Evolutionary conservation across 2,329 filamentous ascomycete genomes (phyloP).

Genomic region (Pseudofabraea citricarpa): DNA sequence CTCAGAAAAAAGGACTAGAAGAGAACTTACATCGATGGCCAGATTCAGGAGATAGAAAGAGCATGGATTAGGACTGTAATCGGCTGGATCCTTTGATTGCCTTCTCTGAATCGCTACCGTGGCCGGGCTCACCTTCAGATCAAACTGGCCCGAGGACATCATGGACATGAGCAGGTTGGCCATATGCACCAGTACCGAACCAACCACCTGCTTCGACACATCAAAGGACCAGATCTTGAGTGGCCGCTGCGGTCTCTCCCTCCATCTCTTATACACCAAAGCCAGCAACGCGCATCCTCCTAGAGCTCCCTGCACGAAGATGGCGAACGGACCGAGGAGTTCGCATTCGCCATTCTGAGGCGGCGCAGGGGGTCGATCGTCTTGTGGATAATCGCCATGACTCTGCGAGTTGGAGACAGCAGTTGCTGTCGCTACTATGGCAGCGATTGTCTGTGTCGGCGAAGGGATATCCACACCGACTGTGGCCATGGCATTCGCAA

Average conservation of each 20-base stretch:
- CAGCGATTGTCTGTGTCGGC: slow-evolving; percentile 24
- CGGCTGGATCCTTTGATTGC: slow-evolving; percentile 37
- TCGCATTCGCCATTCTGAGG: slow-evolving; percentile 68
- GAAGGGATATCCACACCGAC: slow-evolving; percentile 23
- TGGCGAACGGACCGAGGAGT: slow-evolving; percentile 83
- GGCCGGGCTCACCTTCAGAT: slow-evolving; percentile 52
- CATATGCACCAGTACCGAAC: slow-evolving; percentile 83
- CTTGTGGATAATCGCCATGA: neutral
- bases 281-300: slow-evolving; percentile 78
- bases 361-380: slow-evolving; percentile 3
- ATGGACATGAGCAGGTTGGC: slow-evolving; percentile 96
- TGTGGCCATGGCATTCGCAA: slow-evolving; percentile 15
- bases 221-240: slow-evolving; percentile 98
- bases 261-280: slow-evolving; percentile 89
- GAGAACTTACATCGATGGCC: slow-evolving; percentile 79
- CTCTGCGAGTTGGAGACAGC: slow-evolving; percentile 10
- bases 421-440: slow-evolving; percentile 23
- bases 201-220: slow-evolving; percentile 94
- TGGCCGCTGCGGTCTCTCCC: slow-evolving; percentile 85
- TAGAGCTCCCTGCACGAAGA: slow-evolving; percentile 83
- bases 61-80: slow-evolving; percentile 82
- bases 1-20: neutral
- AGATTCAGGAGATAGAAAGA: slow-evolving; percentile 94
- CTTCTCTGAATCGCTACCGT: slow-evolving; percentile 26
- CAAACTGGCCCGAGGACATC: slow-evolving; percentile 83